These are phyloP conservation scores for Byssothecium circinans DNA, from an alignment of 2,329 filamentous ascomycete genomes.

Conservation along the genomic window DNA sequence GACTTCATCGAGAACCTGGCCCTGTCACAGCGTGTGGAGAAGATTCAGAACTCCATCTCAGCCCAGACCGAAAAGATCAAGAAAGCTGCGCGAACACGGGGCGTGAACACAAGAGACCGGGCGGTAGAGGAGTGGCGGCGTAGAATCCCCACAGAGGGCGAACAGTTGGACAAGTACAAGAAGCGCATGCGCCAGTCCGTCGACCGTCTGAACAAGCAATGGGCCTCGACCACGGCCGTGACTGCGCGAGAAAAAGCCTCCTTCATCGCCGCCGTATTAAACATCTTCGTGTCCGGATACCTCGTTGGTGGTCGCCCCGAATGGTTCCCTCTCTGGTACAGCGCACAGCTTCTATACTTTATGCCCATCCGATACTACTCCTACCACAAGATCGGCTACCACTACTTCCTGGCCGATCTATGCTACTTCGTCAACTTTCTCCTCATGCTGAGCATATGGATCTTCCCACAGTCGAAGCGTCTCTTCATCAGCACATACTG, in stretches of 20 bases:
- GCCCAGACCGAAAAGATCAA: slow-evolving; percentile 83
- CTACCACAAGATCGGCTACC: slow-evolving; percentile 85
- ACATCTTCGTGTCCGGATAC: slow-evolving; percentile 96
- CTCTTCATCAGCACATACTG: slow-evolving; percentile 92
- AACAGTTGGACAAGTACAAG: slow-evolving; percentile 88
- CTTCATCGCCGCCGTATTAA: slow-evolving; percentile 94
- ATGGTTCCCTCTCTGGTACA: slow-evolving; percentile 93
- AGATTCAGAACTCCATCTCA: slow-evolving; percentile 79
- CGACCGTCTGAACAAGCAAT: slow-evolving; percentile 80
- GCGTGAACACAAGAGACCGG: slow-evolving; percentile 78
- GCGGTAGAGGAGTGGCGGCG: slow-evolving; percentile 93
- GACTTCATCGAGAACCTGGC: slow-evolving; percentile 93
- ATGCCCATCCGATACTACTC: slow-evolving; percentile 95
- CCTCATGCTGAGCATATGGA: slow-evolving; percentile 79
- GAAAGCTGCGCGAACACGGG: slow-evolving; percentile 76
- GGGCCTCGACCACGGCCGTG: slow-evolving; percentile 87
- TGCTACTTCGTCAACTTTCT: slow-evolving; percentile 98
- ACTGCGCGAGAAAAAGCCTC: slow-evolving; percentile 90
- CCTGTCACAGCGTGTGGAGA: slow-evolving; percentile 86
- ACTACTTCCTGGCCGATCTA: slow-evolving; percentile 91
- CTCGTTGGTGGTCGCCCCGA: slow-evolving; percentile 83
- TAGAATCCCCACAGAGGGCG: slow-evolving; percentile 81
- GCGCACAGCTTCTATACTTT: slow-evolving; percentile 83
- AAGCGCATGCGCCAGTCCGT: slow-evolving; percentile 85
- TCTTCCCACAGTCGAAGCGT: slow-evolving; percentile 85